phyloP scores from a whole-genome alignment of 106 monocot genomes.

The Phalaenopsis aphrodite region DNA sequence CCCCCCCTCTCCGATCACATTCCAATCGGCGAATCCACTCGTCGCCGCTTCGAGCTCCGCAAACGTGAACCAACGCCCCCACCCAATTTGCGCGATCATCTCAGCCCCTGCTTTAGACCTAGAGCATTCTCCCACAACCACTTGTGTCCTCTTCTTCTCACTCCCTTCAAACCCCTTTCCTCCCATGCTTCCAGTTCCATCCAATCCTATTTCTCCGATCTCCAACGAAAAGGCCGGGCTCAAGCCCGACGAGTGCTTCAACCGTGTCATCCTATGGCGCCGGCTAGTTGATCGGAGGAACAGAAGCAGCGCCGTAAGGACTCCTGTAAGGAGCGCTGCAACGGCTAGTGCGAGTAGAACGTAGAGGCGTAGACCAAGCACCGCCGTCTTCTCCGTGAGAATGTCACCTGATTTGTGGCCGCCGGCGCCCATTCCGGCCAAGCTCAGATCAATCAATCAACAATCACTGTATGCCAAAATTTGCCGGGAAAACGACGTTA shows the following conservation, averaged over 20 bases:
- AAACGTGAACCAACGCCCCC: conserved; percentile 74
- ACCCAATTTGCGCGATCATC: conserved; percentile 46
- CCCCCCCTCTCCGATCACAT: conserved; percentile 79
- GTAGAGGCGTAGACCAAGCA: conserved; percentile 31
- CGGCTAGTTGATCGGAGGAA: conserved; percentile 6
- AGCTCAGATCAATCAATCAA: not conserved
- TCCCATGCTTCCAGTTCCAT: not conserved
- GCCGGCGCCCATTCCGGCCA: not conserved
- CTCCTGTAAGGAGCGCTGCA: conserved; percentile 14
- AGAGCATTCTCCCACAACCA: conserved; percentile 3
- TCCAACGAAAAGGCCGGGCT: conserved; percentile 1
- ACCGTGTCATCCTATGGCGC: not conserved
- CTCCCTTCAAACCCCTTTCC: not conserved
- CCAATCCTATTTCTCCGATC: conserved; percentile 2
- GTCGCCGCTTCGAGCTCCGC: conserved; percentile 69
- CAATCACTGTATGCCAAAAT: not conserved
- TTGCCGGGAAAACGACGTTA: conserved; percentile 7
- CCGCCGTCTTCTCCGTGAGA: conserved; percentile 10
- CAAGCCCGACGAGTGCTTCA: conserved; percentile 12
- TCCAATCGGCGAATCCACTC: conserved; percentile 34
- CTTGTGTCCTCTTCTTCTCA: conserved; percentile 5
- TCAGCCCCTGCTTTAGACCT: conserved; percentile 2
- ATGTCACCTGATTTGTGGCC: not conserved
- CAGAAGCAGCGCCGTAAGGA: conserved; percentile 4
- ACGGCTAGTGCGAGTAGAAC: conserved; percentile 16